Percentiles rank a stretch among this genome's conserved stretches.
These are phyloP conservation scores for Mycena metata DNA, from an alignment of 768 basidiomycete species.

Conservation along the genomic window DNA sequence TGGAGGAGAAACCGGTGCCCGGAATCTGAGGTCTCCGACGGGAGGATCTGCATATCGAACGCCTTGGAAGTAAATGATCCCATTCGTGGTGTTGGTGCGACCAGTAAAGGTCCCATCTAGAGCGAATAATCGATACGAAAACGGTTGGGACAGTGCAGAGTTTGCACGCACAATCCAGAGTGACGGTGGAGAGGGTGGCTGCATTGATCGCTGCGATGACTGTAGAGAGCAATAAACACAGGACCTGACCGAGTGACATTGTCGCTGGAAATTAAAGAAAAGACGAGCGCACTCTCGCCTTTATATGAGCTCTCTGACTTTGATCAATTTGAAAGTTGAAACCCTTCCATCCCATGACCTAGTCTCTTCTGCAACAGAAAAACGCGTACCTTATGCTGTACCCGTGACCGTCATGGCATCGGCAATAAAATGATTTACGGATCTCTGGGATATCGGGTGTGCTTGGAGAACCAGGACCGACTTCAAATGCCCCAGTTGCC, in stretches of 20 bases:
- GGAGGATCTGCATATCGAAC: slow-evolving; percentile 61
- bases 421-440: too few species aligned
- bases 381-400: too few species aligned
- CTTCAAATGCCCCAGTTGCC: too few species aligned
- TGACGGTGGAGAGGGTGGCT: slow-evolving; percentile 32
- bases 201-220: not conserved
- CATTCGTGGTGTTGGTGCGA: slow-evolving; percentile 44
- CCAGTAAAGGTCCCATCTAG: slow-evolving; percentile 58
- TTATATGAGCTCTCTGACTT: too few species aligned
- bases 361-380: too few species aligned
- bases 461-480: too few species aligned
- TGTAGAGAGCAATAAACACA: not conserved
- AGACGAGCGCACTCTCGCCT: too few species aligned
- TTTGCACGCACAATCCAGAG: slow-evolving; percentile 45
- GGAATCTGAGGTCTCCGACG: slow-evolving; percentile 56
- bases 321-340: too few species aligned
- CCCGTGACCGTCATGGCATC: too few species aligned
- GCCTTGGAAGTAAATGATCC: slow-evolving; percentile 55
- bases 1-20: slow-evolving; percentile 55
- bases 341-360: too few species aligned
- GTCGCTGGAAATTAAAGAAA: too few species aligned
- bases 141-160: not conserved
- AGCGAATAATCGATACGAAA: not conserved
- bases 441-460: too few species aligned
- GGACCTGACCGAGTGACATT: not conserved